Conservation (phyloP, 768 basidiomycete species). For the Pisolithus orientalis region DNA sequence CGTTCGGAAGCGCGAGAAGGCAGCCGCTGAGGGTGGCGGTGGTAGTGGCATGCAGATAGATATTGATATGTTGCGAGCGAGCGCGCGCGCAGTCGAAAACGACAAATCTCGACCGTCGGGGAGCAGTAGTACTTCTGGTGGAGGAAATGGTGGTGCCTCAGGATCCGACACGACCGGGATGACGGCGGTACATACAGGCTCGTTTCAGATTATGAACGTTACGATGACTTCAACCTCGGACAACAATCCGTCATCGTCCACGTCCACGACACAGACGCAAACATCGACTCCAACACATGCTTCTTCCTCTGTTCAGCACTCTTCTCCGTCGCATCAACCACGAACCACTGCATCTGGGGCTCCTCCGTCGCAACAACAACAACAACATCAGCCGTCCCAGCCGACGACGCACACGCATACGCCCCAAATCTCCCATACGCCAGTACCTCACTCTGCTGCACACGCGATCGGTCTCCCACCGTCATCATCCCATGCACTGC, state of each 20-base stretch:
- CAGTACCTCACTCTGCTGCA: not conserved
- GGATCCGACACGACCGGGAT: conserved; percentile 8
- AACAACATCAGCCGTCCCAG: not conserved
- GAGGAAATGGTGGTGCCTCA: not conserved
- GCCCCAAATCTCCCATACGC: not conserved
- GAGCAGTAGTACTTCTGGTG: conserved; percentile 21
- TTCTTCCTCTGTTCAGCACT: too few species aligned
- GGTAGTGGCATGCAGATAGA: conserved; percentile 48
- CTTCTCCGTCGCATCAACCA: too few species aligned
- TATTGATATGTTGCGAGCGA: conserved; percentile 71
- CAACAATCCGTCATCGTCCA: conserved; percentile 1
- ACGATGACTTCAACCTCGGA: conserved; percentile 17
- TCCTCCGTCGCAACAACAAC: not conserved
- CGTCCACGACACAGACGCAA: not conserved
- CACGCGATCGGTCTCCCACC: not conserved
- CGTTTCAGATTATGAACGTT: conserved; percentile 45
- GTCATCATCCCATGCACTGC: not conserved
- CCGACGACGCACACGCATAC: not conserved
- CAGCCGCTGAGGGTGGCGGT: conserved; percentile 45
- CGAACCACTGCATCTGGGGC: too few species aligned
- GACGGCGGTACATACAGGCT: conserved; percentile 44
- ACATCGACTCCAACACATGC: too few species aligned
- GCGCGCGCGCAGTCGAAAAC: conserved; percentile 51
- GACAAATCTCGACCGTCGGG: conserved; percentile 18
- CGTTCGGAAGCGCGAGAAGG: conserved; percentile 72